Evolutionary conservation across 192 early-diverging fungal genomes (phyloP).

Genomic region (Coemansia sp.): DNA sequence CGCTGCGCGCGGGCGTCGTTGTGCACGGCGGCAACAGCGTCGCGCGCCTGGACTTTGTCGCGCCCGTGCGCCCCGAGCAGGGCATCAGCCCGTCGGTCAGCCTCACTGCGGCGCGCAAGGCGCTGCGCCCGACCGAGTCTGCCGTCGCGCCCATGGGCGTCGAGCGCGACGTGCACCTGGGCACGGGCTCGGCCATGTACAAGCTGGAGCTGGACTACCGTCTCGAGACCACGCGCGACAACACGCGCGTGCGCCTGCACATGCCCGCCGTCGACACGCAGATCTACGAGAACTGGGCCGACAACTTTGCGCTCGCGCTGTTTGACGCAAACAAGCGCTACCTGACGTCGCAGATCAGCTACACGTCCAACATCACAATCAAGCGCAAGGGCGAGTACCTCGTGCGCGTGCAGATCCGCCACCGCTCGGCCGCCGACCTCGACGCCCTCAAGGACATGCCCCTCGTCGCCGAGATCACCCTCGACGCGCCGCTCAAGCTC

Average conservation of each 20-base stretch:
- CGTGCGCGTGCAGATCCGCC: conserved; percentile 75
- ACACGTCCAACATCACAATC: conserved; percentile 67
- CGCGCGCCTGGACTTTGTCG: conserved; percentile 68
- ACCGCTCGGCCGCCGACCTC: conserved; percentile 64
- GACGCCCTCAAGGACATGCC: conserved; percentile 68
- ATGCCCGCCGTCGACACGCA: conserved; percentile 53
- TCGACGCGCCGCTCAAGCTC: conserved; percentile 55
- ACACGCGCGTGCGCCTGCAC: conserved; percentile 39
- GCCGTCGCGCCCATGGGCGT: conserved; percentile 60
- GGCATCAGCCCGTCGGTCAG: conserved; percentile 55
- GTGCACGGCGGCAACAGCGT: conserved; percentile 53
- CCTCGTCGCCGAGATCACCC: conserved; percentile 62
- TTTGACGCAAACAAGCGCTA: conserved; percentile 81
- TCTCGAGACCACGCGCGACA: conserved; percentile 58
- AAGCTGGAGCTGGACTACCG: conserved; percentile 76
- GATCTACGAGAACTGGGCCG: conserved; percentile 80
- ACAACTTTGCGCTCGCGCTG: conserved; percentile 63
- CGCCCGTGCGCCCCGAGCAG: conserved; percentile 73
- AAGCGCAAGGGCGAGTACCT: conserved; percentile 80
- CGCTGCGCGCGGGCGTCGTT: conserved; percentile 9
- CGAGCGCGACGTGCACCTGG: conserved; percentile 72
- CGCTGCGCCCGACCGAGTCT: conserved; percentile 64
- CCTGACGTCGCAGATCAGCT: conserved; percentile 68
- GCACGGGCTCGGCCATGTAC: conserved; percentile 64
- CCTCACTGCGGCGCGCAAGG: conserved; percentile 62